Percentiles rank a stretch among this genome's conserved stretches.
phyloP scores from a whole-genome alignment of 345 rosid species.

The Jatropha curcas region DNA sequence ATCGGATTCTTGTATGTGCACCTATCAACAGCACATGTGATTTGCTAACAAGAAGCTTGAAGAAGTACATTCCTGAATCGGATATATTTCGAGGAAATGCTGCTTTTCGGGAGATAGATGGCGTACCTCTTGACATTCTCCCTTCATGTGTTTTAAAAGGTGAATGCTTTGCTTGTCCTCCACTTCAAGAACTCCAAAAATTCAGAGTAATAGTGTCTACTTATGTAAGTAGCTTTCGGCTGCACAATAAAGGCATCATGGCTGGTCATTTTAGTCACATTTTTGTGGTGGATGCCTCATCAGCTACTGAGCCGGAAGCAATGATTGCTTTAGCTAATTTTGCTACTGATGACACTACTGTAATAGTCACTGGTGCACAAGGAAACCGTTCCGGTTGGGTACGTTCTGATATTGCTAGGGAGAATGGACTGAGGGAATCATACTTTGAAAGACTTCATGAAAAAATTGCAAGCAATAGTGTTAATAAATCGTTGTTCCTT shows the following conservation, averaged over 20 bases:
- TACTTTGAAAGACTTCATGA: constrained; percentile 37
- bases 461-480: constrained; percentile 7
- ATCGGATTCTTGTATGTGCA: constrained; percentile 35
- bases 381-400: constrained; percentile 21
- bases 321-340: constrained; percentile 40
- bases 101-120: constrained; percentile 40
- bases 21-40: constrained; percentile 40
- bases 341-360: constrained; percentile 25
- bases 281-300: constrained; percentile 38
- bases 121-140: constrained; percentile 32
- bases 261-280: constrained; percentile 41
- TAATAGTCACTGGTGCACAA: constrained; percentile 31
- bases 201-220: constrained; percentile 37
- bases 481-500: constrained; percentile 8
- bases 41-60: constrained; percentile 35
- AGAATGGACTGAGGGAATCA: constrained; percentile 27
- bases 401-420: constrained; percentile 33
- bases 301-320: constrained; percentile 40
- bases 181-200: constrained; percentile 16
- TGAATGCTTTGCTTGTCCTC: constrained; percentile 35
- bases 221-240: constrained; percentile 32
- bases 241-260: constrained; percentile 23
- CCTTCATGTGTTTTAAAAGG: constrained; percentile 23
- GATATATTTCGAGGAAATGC: constrained; percentile 43
- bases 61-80: constrained; percentile 18